A percentile compares a stretch with the other conserved stretches of the same genome.
Conservation (phyloP, 1,284 basidiomycete genomes). For the Xerocomus minutiporus region DNA sequence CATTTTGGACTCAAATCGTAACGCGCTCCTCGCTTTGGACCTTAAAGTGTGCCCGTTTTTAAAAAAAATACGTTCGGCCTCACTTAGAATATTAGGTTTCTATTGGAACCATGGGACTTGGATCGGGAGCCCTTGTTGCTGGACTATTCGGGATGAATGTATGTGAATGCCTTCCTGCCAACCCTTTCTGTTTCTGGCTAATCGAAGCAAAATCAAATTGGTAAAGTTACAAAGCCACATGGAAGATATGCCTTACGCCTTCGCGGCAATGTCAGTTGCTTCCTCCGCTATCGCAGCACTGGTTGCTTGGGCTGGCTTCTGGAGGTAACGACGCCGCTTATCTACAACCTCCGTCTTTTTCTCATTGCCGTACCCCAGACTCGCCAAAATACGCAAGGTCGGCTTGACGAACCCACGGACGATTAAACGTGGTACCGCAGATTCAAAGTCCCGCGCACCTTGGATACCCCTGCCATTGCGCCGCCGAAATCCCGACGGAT, state of each 20-base stretch:
- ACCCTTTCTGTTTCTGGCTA: constrained; percentile 22
- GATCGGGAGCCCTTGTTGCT: constrained; percentile 87
- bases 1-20: constrained; percentile 94
- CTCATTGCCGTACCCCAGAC: constrained; percentile 29
- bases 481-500: constrained; percentile 47
- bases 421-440: constrained; percentile 14
- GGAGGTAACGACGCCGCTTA: constrained; percentile 42
- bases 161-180: constrained; percentile 31
- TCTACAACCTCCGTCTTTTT: constrained; percentile 10
- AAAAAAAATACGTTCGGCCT: constrained; percentile 2
- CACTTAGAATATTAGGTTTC: constrained; percentile 54
- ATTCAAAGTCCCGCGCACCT: constrained; percentile 34
- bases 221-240: constrained; percentile 63
- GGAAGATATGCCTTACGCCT: constrained; percentile 66
- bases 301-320: constrained; percentile 58
- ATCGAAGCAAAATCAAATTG: constrained; percentile 18
- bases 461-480: constrained; percentile 60
- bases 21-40: constrained; percentile 87
- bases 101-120: constrained; percentile 92
- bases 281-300: constrained; percentile 51
- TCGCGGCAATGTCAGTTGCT: constrained; percentile 55
- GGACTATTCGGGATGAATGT: constrained; percentile 97
- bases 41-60: constrained; percentile 56
- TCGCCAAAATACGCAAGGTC: constrained; percentile 47
- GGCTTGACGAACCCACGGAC: constrained; percentile 45